Evolutionary conservation across 1,139 yeast genomes (phyloP).

Genomic region (Debaryomyces subglobosus): DNA sequence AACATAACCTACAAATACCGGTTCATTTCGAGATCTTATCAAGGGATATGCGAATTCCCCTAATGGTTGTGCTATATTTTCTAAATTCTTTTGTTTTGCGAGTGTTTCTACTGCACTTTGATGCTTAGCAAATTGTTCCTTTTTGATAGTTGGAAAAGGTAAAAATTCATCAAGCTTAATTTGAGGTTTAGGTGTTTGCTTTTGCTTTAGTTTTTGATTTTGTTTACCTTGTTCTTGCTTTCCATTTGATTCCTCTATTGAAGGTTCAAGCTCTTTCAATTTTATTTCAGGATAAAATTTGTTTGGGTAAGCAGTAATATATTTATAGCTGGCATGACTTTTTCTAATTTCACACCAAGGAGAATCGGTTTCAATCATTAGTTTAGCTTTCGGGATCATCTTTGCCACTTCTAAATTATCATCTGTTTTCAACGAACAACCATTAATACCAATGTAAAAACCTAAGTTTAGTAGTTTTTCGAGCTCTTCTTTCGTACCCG

Average conservation of each 20-base stretch:
- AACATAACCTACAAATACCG: constrained; percentile 79
- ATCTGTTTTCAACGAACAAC: constrained; percentile 83
- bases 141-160: constrained; percentile 67
- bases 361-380: constrained; percentile 92
- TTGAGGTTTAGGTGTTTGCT: constrained; percentile 14
- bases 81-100: constrained; percentile 9
- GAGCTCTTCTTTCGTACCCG: constrained; percentile 75
- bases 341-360: constrained; percentile 97
- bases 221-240: background rate
- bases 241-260: constrained; percentile 12
- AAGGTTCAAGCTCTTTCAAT: constrained; percentile 12
- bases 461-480: constrained; percentile 56
- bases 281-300: constrained; percentile 51
- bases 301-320: constrained; percentile 57
- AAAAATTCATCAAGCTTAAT: constrained; percentile 48
- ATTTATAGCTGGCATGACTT: constrained; percentile 74
- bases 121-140: constrained; percentile 57
- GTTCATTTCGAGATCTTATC: constrained; percentile 89
- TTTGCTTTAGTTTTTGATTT: constrained; percentile 6
- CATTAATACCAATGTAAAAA: constrained; percentile 81
- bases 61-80: constrained; percentile 16
- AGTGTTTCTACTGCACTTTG: constrained; percentile 23
- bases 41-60: constrained; percentile 52
- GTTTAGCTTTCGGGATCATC: constrained; percentile 63
- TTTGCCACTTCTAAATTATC: constrained; percentile 72